These are phyloP conservation scores for Cladorrhinum sp. DNA, from an alignment of 2,329 filamentous ascomycete species.

Conservation along the genomic window DNA sequence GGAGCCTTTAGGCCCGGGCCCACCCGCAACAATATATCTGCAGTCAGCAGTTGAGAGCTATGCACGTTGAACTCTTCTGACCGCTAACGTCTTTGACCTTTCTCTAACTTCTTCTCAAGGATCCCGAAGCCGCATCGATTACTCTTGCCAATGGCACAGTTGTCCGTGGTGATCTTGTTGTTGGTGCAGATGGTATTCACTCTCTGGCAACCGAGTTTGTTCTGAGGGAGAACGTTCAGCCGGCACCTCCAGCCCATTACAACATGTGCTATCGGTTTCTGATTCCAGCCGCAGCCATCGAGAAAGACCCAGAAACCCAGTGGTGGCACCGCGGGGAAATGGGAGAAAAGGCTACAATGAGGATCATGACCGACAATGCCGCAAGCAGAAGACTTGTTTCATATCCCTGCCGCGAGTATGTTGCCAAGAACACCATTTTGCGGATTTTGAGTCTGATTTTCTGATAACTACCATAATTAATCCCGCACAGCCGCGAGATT, in stretches of 20 bases:
- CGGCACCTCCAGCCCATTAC: neutral
- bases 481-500: conserved; percentile 29
- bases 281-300: conserved; percentile 30
- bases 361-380: conserved; percentile 18
- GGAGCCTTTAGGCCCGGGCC: conserved; percentile 24
- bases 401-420: conserved; percentile 30
- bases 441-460: neutral
- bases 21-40: conserved; percentile 27
- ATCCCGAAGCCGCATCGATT: conserved; percentile 28
- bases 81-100: neutral
- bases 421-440: neutral
- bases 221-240: conserved; percentile 21
- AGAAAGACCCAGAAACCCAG: conserved; percentile 31
- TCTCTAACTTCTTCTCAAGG: conserved; percentile 16
- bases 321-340: conserved; percentile 27
- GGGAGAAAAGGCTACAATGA: conserved; percentile 1
- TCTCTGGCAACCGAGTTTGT: conserved; percentile 25
- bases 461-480: too few species aligned
- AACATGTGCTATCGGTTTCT: conserved; percentile 39
- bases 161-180: conserved; percentile 36
- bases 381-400: conserved; percentile 31
- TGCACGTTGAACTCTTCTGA: conserved; percentile 28
- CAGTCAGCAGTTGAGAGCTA: conserved; percentile 27
- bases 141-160: conserved; percentile 32
- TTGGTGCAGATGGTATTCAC: conserved; percentile 40